Evolutionary conservation across 805 yeast species (phyloP), one percentile per base, ranked within the genome.

Genomic region (Lipomyces kockii): DNA sequence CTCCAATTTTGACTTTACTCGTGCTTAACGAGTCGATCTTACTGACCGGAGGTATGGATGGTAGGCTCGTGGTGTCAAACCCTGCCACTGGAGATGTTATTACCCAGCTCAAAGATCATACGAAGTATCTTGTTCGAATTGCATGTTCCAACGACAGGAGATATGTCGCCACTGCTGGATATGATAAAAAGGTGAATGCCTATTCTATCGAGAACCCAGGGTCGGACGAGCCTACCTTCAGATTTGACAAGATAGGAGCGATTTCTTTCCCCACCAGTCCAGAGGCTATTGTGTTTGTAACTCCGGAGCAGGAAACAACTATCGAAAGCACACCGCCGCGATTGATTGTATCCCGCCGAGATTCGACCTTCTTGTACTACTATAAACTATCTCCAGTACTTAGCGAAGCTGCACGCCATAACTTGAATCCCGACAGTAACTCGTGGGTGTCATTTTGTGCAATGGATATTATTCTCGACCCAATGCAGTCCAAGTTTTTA

Each of bases 31-130:
- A 73, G 7, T 71, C 74, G 2, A 63, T 78, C 11, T 65, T 84
- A 0, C 64, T 83, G 7, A 74, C 83, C 14, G 83, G 84, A 58
- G 88, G 87, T 0, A 85, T 86, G 86, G 82, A 85, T 74, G 89
- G 89, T 7, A 75, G 73, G 49, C 72, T 83, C 1, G 76, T 76
- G 57, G 70, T 79, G 29, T 71, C 75, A 25, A 62, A 71, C 25
- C 46, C 76, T 5, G 61, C 39, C 2, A 65, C 69, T 5, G 63
- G 63, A 3, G 70, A 65, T 2, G 25, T 61, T 11, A 58, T 73
- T 6, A 64, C 59, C 17, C 76, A 77, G 43, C 46, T 71, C 2
- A 78, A 79, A 69, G 67, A 81, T 11, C 86, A 84, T 64, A 70
- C 72, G 32, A 78, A 83, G 70, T 75, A 82, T 58, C 76, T 84